A percentile compares a stretch with the other conserved stretches of the same genome.
Evolutionary conservation across 108 stramenopile species (phyloP).

Genomic region (Cyclotella cryptica): DNA sequence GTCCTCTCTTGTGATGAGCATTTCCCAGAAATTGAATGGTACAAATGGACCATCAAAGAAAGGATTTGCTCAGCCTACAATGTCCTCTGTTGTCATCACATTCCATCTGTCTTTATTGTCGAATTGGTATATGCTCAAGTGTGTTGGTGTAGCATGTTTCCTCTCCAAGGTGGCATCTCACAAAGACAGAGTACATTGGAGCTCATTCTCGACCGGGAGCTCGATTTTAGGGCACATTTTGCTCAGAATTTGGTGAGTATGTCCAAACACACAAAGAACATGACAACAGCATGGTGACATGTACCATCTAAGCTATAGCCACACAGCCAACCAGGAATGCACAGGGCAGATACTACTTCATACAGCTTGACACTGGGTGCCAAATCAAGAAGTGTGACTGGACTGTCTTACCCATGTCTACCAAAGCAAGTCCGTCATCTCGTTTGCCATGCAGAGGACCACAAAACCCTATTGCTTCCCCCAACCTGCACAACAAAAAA

Average conservation of each 20-base stretch:
- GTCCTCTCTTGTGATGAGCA: too few relatives aligned
- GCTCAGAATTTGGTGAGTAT: conserved; percentile 49
- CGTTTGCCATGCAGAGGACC: too few relatives aligned
- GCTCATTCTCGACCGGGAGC: conserved; percentile 22
- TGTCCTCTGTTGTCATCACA: not conserved
- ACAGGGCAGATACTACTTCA: not conserved
- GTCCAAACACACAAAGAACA: conserved; percentile 56
- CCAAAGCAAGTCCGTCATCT: too few relatives aligned
- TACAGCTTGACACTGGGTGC: not conserved
- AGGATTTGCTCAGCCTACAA: too few relatives aligned
- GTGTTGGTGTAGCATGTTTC: conserved; percentile 47
- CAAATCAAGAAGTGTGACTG: not conserved
- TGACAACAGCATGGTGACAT: not conserved
- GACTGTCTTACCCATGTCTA: not conserved
- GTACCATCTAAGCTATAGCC: not conserved
- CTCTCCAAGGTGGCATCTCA: conserved; percentile 25
- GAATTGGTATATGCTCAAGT: not conserved
- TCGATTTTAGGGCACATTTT: conserved; percentile 18
- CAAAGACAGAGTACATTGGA: conserved; percentile 17
- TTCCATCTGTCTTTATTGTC: not conserved
- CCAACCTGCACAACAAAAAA: too few relatives aligned
- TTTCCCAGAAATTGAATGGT: too few relatives aligned
- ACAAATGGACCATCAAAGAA: too few relatives aligned
- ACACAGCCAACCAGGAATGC: not conserved
- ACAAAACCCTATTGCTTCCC: too few relatives aligned